Conservation (phyloP, 805 yeast species). For the Teunomyces atbi region DNA sequence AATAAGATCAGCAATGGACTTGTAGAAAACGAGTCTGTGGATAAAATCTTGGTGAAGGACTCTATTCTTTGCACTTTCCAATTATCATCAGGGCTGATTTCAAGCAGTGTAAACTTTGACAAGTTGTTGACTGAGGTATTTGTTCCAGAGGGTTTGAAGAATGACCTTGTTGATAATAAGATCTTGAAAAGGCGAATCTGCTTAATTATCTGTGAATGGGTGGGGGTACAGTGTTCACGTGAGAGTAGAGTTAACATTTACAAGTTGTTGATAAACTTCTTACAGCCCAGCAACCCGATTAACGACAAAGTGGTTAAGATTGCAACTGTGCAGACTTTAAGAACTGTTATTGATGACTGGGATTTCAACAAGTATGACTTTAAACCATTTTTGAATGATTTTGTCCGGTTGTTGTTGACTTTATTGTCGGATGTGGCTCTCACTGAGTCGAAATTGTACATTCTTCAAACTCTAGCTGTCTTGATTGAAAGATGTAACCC, state of each 20-base stretch:
- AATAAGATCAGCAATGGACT: constrained; percentile 53
- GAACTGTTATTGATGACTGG: constrained; percentile 78
- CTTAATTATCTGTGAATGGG: constrained; percentile 78
- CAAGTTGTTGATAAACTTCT: constrained; percentile 49
- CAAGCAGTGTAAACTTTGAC: constrained; percentile 68
- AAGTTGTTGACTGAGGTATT: constrained; percentile 55
- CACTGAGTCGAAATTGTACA: constrained; percentile 75
- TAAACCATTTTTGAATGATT: constrained; percentile 57
- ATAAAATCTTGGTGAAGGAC: constrained; percentile 68
- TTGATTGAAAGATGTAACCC: constrained; percentile 67
- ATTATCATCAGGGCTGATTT: constrained; percentile 64
- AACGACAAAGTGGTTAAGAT: constrained; percentile 81
- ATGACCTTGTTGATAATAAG: constrained; percentile 47
- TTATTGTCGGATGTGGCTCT: constrained; percentile 50
- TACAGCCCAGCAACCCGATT: constrained; percentile 42
- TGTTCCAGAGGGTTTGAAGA: constrained; percentile 61
- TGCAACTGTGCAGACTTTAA: constrained; percentile 68
- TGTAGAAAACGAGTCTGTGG: constrained; percentile 27
- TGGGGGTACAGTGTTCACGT: constrained; percentile 59
- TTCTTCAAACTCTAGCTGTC: constrained; percentile 65
- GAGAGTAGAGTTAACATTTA: constrained; percentile 60
- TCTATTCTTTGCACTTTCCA: constrained; percentile 82
- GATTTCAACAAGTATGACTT: constrained; percentile 72
- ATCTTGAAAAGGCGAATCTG: constrained; percentile 77
- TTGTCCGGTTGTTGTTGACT: constrained; percentile 48